These are phyloP conservation scores for Pneumocystis sp. DNA, from an alignment of 1,139 yeast species.

Conservation along the genomic window DNA sequence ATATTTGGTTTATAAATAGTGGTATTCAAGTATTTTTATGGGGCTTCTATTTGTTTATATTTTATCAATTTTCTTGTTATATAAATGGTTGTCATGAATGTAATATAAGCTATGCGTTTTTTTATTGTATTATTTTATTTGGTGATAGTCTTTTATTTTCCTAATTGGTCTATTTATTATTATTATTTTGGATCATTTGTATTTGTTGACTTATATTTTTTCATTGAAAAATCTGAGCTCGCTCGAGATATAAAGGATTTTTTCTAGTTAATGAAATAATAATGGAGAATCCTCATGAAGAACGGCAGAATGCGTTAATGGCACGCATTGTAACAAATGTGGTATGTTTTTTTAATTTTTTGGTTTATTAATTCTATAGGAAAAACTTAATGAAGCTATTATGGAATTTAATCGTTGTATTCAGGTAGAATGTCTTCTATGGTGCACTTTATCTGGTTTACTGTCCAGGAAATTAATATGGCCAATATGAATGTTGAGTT, in stretches of 20 bases:
- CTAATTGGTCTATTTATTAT: background rate
- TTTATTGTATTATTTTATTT: no score
- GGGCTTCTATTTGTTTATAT: no score
- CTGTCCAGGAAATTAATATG: constrained; percentile 39
- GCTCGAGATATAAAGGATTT: background rate
- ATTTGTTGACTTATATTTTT: background rate
- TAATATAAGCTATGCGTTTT: no score
- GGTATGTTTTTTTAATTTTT: constrained; percentile 9
- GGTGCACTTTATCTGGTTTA: background rate
- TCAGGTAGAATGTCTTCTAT: constrained; percentile 22
- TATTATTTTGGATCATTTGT: no score
- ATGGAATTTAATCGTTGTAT: constrained; percentile 46
- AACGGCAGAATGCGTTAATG: constrained; percentile 62
- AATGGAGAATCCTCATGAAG: constrained; percentile 87
- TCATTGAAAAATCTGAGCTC: background rate
- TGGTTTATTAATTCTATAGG: constrained; percentile 23
- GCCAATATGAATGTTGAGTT: constrained; percentile 59
- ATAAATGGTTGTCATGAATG: no score
- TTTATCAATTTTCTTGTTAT: no score
- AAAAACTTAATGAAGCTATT: constrained; percentile 58
- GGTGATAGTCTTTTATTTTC: no score
- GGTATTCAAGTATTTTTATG: no score
- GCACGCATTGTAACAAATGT: constrained; percentile 65
- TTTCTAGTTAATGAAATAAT: constrained; percentile 23
- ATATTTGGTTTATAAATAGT: no score